phyloP scores from a whole-genome alignment of 768 basidiomycete species.

The Paxillus involutus region DNA sequence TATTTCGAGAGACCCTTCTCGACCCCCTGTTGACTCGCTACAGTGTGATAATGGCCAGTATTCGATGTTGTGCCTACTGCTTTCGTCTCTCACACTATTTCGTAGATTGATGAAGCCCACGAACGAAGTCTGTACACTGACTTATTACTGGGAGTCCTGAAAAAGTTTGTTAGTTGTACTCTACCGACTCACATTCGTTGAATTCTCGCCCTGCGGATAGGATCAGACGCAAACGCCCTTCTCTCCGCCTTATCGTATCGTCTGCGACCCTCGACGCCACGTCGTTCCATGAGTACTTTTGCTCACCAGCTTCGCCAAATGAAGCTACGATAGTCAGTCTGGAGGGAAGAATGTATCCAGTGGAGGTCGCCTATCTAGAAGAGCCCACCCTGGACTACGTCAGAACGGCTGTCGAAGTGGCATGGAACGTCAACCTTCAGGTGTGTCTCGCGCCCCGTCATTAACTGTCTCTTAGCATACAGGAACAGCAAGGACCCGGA shows the following conservation, averaged over 20 bases:
- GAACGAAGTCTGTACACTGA: constrained; percentile 97
- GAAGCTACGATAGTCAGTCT: constrained; percentile 86
- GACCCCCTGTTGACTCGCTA: constrained; percentile 92
- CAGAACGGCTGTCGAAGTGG: constrained; percentile 75
- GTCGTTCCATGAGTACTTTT: constrained; percentile 88
- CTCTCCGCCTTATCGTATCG: constrained; percentile 88
- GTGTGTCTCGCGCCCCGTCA: constrained; percentile 37
- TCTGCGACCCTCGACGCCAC: constrained; percentile 95
- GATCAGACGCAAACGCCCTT: constrained; percentile 88
- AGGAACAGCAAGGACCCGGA: constrained; percentile 68
- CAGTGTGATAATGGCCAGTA: constrained; percentile 89
- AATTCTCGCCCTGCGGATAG: constrained; percentile 38
- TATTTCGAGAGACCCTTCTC: constrained; percentile 90
- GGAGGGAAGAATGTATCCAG: constrained; percentile 94
- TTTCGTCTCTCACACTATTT: neutral
- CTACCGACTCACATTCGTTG: constrained; percentile 3
- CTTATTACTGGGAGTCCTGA: constrained; percentile 84
- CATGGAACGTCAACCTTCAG: constrained; percentile 80
- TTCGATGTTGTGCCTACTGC: neutral
- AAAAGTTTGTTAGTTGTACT: constrained; percentile 62
- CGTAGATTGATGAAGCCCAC: constrained; percentile 94
- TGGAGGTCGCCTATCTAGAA: constrained; percentile 86
- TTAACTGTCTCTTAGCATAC: neutral
- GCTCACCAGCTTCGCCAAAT: constrained; percentile 53
- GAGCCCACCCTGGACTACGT: constrained; percentile 82